Evolutionary conservation across 2,329 filamentous ascomycete genomes (phyloP), one percentile per base, ranked within the genome.

Genomic region (Talaromyces marneffei): DNA sequence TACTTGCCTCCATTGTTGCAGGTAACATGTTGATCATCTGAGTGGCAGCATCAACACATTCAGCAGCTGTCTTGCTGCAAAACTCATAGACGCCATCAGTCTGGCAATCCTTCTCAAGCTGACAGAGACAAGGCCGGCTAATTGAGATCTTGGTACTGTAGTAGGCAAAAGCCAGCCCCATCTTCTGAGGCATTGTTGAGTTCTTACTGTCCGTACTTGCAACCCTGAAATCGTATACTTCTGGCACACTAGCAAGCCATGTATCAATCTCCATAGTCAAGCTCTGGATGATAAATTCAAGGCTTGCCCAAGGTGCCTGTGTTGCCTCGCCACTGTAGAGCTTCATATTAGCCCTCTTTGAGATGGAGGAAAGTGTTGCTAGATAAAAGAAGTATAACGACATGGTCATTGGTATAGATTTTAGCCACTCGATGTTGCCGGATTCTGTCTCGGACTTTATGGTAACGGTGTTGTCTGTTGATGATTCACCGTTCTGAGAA

Each of bases 71-170:
- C 53, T 72, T 72, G 60, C 65, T 72, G 61, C 74, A 76, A 61
- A 75, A 76, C 3, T 76, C 70, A 53, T 71, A 69, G 9, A 69
- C 70, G 33, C 70, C 73, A 31, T 68, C 66, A 1, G 70, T 74
- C 35, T 72, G 66, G 0, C 69, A 66, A 20, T 72, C 66, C 14
- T 71, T 69, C 35, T 76, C 74, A 1, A 75, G 64, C 9, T 72
- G 72, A 61, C 75, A 78, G 6, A 79, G 72, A 46, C 76, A 79
- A 4, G 78, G 78, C 25, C 76, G 72, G 57, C 77, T 74, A 48
- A 79, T 75, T 8, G 74, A 72, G 37, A 77, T 74, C 55, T 75
- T 77, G 8, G 73, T 74, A 59, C 77, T 77, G 65, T 78, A 77
- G 63, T 75, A 79, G 14, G 74, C 64, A 57, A 79, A 75, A 1